Evolutionary conservation across 306 rosid genomes (phyloP), one percentile per base, ranked within the genome.

Genomic region (Quercus ilex): DNA sequence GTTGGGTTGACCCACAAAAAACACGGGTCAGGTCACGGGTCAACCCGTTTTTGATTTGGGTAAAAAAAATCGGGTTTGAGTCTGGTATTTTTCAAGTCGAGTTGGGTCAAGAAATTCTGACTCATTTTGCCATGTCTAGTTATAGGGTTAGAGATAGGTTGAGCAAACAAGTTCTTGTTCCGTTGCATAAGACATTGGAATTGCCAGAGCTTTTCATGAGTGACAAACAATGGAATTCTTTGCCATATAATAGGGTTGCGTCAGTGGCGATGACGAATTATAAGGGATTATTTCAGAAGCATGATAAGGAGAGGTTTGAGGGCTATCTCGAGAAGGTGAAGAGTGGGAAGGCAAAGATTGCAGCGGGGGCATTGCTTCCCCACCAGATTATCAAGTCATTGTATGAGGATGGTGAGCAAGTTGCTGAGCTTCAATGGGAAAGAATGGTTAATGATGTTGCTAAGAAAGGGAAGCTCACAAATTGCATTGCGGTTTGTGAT

Each of bases 331-430:
- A 49, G 72, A 74, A 83, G 8, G 87, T 83, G 49, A 51, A 41
- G 49, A 31, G 69, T 4, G 85, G 89, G 4, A 83, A 83, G 83
- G n/a, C 67, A 1, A 86, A 53, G 52, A 83, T 86, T 30, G 89
- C 89, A 0, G 83, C 83, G 2, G 89, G 85, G 12, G 89, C 87
- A 46, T 12, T 86, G 78, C 87, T 86, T 75, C 87, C 87, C 0
- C 85, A 86, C 69, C 75, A 86, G 70, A 83, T 86, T 28, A 80
- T 83, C 57, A 6, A 9, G 7, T 71, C 85, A 3, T 18, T 86
- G 76, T 0, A 11, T 0, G 41, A 8, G 23, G 81, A 38, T 12
- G 82, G 69, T 28, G 80, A 60, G 13, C 35, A 82, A 23, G 87
- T 83, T 5, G 83, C 79, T 1, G 85, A 77, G 41, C 85, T 86